Percentiles rank a stretch among this genome's conserved stretches.
Conservation (phyloP, 2,329 filamentous ascomycete genomes). For the Samsoniella hepiali region DNA sequence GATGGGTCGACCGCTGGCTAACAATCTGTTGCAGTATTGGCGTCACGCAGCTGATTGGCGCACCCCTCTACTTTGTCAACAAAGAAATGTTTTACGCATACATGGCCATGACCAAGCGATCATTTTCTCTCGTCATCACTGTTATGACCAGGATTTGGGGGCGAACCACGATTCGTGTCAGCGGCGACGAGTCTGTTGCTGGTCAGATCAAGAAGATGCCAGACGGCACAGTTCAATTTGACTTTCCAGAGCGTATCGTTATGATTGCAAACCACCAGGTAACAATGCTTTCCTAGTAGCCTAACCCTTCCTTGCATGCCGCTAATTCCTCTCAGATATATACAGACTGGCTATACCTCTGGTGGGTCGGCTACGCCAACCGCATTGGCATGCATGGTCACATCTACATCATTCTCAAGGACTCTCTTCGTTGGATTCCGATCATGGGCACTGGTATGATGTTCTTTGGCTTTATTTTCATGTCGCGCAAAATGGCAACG, state of each 20-base stretch:
- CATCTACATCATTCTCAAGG: constrained; percentile 87
- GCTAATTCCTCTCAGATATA: constrained; percentile 56
- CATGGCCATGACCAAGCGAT: constrained; percentile 83
- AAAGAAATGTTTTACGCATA: constrained; percentile 78
- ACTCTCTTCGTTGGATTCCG: constrained; percentile 78
- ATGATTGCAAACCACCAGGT: constrained; percentile 86
- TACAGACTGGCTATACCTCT: constrained; percentile 88
- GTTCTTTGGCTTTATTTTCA: constrained; percentile 87
- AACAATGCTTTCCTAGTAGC: not conserved
- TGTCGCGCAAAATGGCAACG: constrained; percentile 83
- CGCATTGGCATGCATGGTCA: constrained; percentile 74
- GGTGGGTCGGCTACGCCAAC: constrained; percentile 89
- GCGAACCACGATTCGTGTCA: constrained; percentile 78
- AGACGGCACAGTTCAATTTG: constrained; percentile 72
- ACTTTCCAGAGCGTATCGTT: constrained; percentile 77
- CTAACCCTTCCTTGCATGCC: constrained; percentile 19
- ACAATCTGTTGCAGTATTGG: constrained; percentile 48
- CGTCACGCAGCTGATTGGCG: constrained; percentile 70
- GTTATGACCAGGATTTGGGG: constrained; percentile 84
- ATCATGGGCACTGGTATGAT: constrained; percentile 77
- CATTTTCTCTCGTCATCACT: constrained; percentile 73
- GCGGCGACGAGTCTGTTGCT: constrained; percentile 75
- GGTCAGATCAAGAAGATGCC: constrained; percentile 67
- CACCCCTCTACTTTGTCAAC: constrained; percentile 72
- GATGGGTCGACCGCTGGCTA: not conserved